Percentiles rank a stretch among this genome's conserved stretches.
phyloP scores from a whole-genome alignment of 305 asterid species.

The Fraxinus greggii region DNA sequence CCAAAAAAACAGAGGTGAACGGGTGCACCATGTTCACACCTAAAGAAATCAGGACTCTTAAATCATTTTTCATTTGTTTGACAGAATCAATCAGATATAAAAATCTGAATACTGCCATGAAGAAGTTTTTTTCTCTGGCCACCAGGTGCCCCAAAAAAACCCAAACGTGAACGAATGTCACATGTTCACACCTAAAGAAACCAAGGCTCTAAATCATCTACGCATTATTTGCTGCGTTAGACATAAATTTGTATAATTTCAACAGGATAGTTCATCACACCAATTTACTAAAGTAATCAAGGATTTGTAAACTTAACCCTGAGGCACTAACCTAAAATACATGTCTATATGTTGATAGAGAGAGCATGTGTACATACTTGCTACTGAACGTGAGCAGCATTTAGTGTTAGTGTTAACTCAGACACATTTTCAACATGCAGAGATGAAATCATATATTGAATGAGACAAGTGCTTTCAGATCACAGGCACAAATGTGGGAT shows the following conservation, averaged over 20 bases:
- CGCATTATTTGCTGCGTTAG: not conserved
- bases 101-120: not conserved
- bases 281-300: not conserved
- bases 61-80: not conserved
- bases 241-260: not conserved
- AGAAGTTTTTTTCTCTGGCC: not conserved
- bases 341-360: not conserved
- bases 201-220: not conserved
- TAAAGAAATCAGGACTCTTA: not conserved
- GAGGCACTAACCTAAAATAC: not conserved
- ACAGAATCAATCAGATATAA: not conserved
- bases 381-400: not conserved
- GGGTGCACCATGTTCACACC: not conserved
- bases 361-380: not conserved
- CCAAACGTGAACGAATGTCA: not conserved
- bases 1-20: not conserved
- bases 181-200: not conserved
- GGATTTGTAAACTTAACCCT: not conserved
- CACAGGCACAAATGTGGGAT: not conserved
- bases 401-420: not conserved
- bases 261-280: not conserved
- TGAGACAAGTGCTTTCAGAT: not conserved
- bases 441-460: not conserved
- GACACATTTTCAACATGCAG: not conserved
- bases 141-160: not conserved